phyloP scores from a whole-genome alignment of 305 asterid genomes.

The Solanum hybrid region DNA sequence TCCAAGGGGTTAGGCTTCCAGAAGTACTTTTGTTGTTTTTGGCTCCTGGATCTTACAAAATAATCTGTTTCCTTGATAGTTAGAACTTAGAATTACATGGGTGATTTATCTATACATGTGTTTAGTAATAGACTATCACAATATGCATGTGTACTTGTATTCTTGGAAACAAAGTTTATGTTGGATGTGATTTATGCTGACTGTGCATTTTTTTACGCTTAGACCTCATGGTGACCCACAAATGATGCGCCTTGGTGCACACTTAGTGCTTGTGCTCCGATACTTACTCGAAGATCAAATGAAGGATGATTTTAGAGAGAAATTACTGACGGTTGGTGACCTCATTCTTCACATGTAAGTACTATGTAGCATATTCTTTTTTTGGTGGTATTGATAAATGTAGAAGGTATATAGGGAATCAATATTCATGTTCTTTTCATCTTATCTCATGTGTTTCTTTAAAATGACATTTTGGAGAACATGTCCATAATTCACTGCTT shows the following conservation, averaged over 20 bases:
- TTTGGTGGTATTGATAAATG: background rate
- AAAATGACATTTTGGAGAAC: background rate
- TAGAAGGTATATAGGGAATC: background rate
- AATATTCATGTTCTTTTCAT: background rate
- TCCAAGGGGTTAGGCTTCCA: background rate
- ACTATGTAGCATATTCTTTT: background rate
- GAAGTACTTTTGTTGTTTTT: background rate
- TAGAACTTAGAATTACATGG: background rate
- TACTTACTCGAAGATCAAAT: conserved; percentile 75
- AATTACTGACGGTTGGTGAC: conserved; percentile 85
- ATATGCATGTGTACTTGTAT: background rate
- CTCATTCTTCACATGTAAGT: conserved; percentile 91
- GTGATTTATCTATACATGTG: background rate
- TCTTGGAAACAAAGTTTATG: background rate
- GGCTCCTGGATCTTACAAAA: background rate
- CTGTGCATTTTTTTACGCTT: conserved; percentile 17
- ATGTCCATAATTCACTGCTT: background rate
- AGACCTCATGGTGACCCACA: conserved; percentile 99
- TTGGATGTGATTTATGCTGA: conserved; percentile 8
- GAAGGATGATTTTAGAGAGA: conserved; percentile 78
- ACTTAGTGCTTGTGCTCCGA: conserved; percentile 88
- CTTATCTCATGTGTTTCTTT: background rate
- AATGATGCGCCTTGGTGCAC: conserved; percentile 99
- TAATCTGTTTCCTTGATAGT: background rate
- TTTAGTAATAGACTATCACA: background rate